Evolutionary conservation across 495 filamentous ascomycete genomes (phyloP).

Genomic region (Podospora anserina): DNA sequence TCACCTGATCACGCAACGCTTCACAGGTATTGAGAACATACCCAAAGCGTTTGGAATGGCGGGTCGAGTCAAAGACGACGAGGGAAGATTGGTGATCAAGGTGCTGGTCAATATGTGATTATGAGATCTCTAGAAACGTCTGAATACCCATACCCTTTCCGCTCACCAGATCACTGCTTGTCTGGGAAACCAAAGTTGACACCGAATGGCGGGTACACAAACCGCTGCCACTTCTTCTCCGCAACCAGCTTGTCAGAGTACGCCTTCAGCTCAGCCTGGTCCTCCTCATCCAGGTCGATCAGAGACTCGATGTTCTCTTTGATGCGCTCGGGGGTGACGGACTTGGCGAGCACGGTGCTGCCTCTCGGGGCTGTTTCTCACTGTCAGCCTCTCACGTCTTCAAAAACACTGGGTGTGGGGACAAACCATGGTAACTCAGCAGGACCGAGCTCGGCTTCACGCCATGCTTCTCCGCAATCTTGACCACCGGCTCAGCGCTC

Average conservation of each 20-base stretch:
- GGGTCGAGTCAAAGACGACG: constrained; percentile 50
- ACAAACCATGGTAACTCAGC: constrained; percentile 71
- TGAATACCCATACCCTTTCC: background rate
- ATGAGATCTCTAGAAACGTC: background rate
- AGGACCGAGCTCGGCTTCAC: constrained; percentile 62
- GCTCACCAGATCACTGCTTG: constrained; percentile 41
- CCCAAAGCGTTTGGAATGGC: constrained; percentile 51
- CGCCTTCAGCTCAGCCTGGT: constrained; percentile 61
- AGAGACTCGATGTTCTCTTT: constrained; percentile 64
- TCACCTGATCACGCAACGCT: constrained; percentile 72
- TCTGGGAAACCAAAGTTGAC: constrained; percentile 76
- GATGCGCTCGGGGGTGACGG: constrained; percentile 69
- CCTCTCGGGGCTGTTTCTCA: constrained; percentile 59
- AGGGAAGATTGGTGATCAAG: constrained; percentile 53
- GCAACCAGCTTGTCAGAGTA: constrained; percentile 58
- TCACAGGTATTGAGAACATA: constrained; percentile 43
- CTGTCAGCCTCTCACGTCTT: constrained; percentile 8
- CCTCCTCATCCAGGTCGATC: constrained; percentile 62
- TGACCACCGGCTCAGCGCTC: constrained; percentile 62
- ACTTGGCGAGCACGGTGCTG: constrained; percentile 75
- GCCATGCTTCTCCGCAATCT: constrained; percentile 66
- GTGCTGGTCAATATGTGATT: constrained; percentile 49
- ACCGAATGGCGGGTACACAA: constrained; percentile 76
- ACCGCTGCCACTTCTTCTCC: constrained; percentile 62
- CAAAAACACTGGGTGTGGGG: background rate